These are phyloP conservation scores for Fonsecaea erecta DNA, from an alignment of 2,329 filamentous ascomycete genomes.

Conservation along the genomic window DNA sequence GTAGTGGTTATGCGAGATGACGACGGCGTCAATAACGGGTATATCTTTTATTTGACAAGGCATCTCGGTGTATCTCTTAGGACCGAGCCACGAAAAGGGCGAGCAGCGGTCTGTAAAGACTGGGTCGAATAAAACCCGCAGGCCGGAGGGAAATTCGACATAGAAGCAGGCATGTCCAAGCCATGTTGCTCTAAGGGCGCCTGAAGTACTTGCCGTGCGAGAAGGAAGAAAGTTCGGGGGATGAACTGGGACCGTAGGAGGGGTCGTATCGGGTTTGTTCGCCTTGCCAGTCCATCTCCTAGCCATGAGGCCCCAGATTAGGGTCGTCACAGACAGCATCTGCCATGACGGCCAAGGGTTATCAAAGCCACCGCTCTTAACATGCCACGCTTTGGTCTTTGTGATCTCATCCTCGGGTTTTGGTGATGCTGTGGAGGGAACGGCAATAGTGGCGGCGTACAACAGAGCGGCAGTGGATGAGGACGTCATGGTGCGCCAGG, in stretches of 20 bases:
- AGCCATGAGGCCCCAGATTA: conserved; percentile 28
- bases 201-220: conserved; percentile 53
- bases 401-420: conserved; percentile 47
- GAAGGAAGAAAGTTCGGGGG: conserved; percentile 69
- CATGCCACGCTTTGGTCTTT: conserved; percentile 48
- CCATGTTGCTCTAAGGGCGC: conserved; percentile 81
- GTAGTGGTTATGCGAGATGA: conserved; percentile 91
- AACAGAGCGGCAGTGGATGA: conserved; percentile 45
- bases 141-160: conserved; percentile 82
- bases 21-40: conserved; percentile 61
- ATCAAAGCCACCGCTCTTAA: conserved; percentile 44
- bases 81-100: conserved; percentile 69
- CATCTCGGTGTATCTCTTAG: conserved; percentile 76
- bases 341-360: conserved; percentile 52
- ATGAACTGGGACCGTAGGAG: conserved; percentile 68
- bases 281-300: conserved; percentile 56
- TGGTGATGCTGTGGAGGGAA: conserved; percentile 40
- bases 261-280: conserved; percentile 65
- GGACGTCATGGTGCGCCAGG: conserved; percentile 44
- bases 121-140: conserved; percentile 90
- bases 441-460: conserved; percentile 50
- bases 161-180: conserved; percentile 94
- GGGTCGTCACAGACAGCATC: conserved; percentile 23
- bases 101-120: conserved; percentile 89
- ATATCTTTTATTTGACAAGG: conserved; percentile 80